Evolutionary conservation across 2,329 filamentous ascomycete species (phyloP).

Genomic region (Alternaria panax): DNA sequence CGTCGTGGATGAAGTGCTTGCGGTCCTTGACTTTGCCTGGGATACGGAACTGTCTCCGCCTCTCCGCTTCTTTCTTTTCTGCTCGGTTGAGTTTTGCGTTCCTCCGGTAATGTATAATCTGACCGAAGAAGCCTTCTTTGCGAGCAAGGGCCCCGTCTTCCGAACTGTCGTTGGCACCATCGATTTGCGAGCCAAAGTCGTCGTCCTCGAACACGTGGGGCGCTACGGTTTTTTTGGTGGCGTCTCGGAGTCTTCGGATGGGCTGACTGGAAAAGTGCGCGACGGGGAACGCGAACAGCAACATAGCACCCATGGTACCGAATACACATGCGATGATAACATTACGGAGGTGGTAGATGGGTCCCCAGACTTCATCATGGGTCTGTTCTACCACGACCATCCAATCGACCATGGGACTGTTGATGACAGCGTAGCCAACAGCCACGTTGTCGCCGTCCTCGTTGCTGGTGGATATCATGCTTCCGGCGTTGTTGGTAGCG

Average conservation of each 20-base stretch:
- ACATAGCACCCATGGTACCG: constrained; percentile 75
- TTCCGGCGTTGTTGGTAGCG: constrained; percentile 72
- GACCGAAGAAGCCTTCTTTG: constrained; percentile 55
- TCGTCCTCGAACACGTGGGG: constrained; percentile 65
- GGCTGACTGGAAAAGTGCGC: constrained; percentile 84
- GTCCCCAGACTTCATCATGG: constrained; percentile 75
- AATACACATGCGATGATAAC: constrained; percentile 87
- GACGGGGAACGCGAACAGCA: constrained; percentile 76
- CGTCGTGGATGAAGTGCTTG: constrained; percentile 80
- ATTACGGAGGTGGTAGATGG: constrained; percentile 76
- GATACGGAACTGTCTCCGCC: constrained; percentile 75
- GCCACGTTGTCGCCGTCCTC: constrained; percentile 75
- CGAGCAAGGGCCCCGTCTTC: constrained; percentile 58
- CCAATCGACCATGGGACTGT: constrained; percentile 78
- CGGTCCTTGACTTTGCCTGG: constrained; percentile 80
- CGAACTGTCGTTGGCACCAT: constrained; percentile 53
- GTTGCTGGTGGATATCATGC: constrained; percentile 72
- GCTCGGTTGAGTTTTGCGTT: constrained; percentile 45
- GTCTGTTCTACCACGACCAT: constrained; percentile 80
- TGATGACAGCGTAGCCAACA: constrained; percentile 78
- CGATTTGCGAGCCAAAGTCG: constrained; percentile 48
- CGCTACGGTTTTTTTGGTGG: constrained; percentile 75
- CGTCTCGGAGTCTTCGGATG: constrained; percentile 76
- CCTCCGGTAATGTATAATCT: constrained; percentile 46
- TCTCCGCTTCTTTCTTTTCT: constrained; percentile 49